Conservation (phyloP, 805 yeast species). For the Metschnikowia peoriensis region DNA sequence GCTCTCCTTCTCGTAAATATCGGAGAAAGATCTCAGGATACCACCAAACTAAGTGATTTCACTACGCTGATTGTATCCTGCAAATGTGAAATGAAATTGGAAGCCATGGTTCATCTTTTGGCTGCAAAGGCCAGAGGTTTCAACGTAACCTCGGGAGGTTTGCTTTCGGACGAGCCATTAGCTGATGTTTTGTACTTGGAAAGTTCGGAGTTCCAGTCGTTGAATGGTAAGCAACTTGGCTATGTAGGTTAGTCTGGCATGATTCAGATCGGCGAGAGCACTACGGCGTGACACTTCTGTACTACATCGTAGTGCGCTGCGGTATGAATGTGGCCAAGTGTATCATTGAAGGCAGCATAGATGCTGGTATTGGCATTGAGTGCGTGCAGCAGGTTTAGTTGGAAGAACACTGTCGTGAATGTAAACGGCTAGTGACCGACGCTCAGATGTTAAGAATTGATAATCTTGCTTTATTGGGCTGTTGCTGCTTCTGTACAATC, state of each 20-base stretch:
- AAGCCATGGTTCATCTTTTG: slow-evolving; percentile 59
- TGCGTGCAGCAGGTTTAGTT: slow-evolving; percentile 59
- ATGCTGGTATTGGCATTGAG: too few relatives aligned
- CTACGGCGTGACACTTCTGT: slow-evolving; percentile 55
- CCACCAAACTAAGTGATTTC: slow-evolving; percentile 57
- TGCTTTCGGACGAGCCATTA: slow-evolving; percentile 57
- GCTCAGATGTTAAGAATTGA: slow-evolving; percentile 59
- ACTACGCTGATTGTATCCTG: slow-evolving; percentile 58
- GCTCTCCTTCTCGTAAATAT: too few relatives aligned
- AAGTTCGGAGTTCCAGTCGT: slow-evolving; percentile 47
- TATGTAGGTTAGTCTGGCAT: slow-evolving; percentile 61
- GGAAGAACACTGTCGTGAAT: slow-evolving; percentile 41
- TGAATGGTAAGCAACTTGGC: slow-evolving; percentile 53
- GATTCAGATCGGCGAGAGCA: slow-evolving; percentile 57
- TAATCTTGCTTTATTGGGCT: slow-evolving; percentile 52
- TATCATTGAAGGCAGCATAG: slow-evolving; percentile 53
- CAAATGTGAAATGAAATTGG: slow-evolving; percentile 56
- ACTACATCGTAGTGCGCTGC: slow-evolving; percentile 56
- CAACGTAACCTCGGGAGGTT: slow-evolving; percentile 57
- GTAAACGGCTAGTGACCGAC: slow-evolving; percentile 27
- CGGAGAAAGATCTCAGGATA: too few relatives aligned
- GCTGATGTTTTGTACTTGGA: slow-evolving; percentile 50
- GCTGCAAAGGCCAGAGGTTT: slow-evolving; percentile 60
- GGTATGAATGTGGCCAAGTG: slow-evolving; percentile 60
- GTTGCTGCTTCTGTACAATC: slow-evolving; percentile 59